Evolutionary conservation across 176 grass and related monocot species (phyloP), one percentile per base, ranked within the genome.

Genomic region (Olyra latifolia): DNA sequence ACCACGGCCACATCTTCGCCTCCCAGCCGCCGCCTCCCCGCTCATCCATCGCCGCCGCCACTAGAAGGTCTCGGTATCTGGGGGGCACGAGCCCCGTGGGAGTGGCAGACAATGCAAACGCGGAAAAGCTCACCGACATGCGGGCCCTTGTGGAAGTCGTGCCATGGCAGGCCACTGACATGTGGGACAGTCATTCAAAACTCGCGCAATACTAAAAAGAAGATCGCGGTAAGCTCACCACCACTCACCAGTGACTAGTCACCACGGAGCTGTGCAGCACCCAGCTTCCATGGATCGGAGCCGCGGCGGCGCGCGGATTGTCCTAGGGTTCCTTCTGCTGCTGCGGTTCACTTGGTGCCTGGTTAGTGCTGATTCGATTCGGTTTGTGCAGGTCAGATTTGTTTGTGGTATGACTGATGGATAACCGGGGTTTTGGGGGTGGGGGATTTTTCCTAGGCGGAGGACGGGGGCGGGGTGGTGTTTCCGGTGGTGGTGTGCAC

Each of bases 401-500:
- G 10, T 43, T 58, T 73, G 3, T 49, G 44, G 5, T 12, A 35
- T 22, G 35, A 8, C n/a, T 69, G 69, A 81, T 39, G 64, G 24
- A 35, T 71, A 45, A 15, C 13, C 66, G 55, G 63, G 20, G 20
- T 25, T 73, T 78, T 55, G 4, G 9, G 39, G 44, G 32, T 41
- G 4, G 38, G 43, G 20, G 56, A 8, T 19, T 39, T 63, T 60
- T 20, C 48, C 66, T 30, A 90, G 90, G 79, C 15, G 29, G 77
- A 30, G 43, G 77, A 81, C 69, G 30, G 24, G 56, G 72, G 60
- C 20, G 62, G 24, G 46, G 19, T 40, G 46, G 19, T 40, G 28
- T 87, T 84, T 49, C 90, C 92, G 40, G 45, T 95, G 66, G 92
- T 93, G 77, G 90, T 98, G 25, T 83, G 85, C 90, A 98, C 92